Base-by-base conservation (phyloP, 2,329 filamentous ascomycete species). In the Grosmannia clavigera region DNA sequence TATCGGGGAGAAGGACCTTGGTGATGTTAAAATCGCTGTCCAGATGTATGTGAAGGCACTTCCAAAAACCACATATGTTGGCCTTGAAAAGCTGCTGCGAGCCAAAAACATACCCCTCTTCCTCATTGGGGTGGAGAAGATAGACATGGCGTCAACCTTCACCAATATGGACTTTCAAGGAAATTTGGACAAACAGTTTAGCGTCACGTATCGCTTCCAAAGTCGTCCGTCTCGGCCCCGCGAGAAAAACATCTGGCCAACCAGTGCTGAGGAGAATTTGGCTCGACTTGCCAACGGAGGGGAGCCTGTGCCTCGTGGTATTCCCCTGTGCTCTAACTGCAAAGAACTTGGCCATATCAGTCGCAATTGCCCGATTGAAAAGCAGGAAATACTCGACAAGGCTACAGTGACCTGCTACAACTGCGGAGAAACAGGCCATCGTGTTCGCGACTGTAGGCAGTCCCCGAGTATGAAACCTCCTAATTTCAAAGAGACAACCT, bases 121-220 rank as follows among this genome's bases (percentile, higher is more conserved):
- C 71, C 72, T 90, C 58, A 85, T 89, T 64, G 82, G 82, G 6
- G 70, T 81, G 6, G 80, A 87, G 74, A 79, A 81, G 64, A 72
- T 79, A 40, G 59, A 64, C 52, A 70, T 87, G 35, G 68, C 76
- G 0, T 68, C 72, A 1, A 82, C 83, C 5, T 79, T 84, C 65
- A 87, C 83, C 62, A 85, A 87, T 71, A 86, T 89, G 81, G 85
- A 89, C 64, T 73, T 88, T 1, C 85, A 89, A 67, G 86, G 86
- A 5, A 81, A 86, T 62, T 73, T 86, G 25, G 79, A 79, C 61
- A 84, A 83, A 70, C 84, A 83, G 68, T 88, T 80, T 65, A 79
- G 79, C 0, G 75, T 89, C 57, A 81, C 81, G 0, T 83, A 85
- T 67, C 81, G 86, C 56, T 83, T 84, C 65, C 77, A 76, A 1